Percentiles rank a stretch among this genome's conserved stretches.
Conservation (phyloP, 23 red algal genomes). For the Cyanidiococcus yangmingshanensis region DNA sequence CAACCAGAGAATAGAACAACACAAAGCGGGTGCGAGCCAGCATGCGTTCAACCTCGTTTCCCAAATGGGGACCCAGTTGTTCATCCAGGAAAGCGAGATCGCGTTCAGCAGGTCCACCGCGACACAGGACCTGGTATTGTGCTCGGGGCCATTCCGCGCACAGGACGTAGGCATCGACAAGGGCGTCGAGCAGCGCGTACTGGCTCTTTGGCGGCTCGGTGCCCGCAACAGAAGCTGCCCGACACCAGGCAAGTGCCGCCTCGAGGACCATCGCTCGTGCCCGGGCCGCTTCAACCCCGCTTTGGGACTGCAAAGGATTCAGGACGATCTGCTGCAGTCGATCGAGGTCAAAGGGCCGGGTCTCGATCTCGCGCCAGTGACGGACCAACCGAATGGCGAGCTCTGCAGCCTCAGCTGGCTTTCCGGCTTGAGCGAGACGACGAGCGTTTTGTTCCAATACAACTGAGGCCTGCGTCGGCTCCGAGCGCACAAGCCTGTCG, state of each 20-base stretch:
- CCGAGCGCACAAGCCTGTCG: background rate
- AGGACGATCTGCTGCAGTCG: background rate
- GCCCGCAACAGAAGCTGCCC: background rate
- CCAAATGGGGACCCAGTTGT: background rate
- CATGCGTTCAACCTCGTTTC: background rate
- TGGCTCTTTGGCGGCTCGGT: background rate
- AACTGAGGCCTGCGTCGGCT: background rate
- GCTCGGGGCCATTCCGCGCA: background rate
- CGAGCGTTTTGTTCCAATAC: background rate
- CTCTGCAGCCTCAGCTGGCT: background rate
- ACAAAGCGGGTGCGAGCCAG: conserved; percentile 2
- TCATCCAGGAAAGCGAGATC: background rate
- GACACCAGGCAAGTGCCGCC: background rate
- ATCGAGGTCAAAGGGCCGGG: background rate
- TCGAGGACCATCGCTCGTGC: background rate
- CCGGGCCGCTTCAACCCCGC: background rate
- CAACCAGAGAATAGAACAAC: background rate
- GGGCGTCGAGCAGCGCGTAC: background rate
- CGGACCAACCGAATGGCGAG: background rate
- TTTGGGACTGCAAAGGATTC: background rate
- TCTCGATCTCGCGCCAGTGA: conserved; percentile 5
- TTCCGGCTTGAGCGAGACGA: background rate
- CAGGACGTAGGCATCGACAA: conserved; percentile 2
- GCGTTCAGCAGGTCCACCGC: background rate
- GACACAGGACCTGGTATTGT: background rate